phyloP scores from a whole-genome alignment of 1,284 basidiomycete genomes.

The Caloboletus firmus region DNA sequence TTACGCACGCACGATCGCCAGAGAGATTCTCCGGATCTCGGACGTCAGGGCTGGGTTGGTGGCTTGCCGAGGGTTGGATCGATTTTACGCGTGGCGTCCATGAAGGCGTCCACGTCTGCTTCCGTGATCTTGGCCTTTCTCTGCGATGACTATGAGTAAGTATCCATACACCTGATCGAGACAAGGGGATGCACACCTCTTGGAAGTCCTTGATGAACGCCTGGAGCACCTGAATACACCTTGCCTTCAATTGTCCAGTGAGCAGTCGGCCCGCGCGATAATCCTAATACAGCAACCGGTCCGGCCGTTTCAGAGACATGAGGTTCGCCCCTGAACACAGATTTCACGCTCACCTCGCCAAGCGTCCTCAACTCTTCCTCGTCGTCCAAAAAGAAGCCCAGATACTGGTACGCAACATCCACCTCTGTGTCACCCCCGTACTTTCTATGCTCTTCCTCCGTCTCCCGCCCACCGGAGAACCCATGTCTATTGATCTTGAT shows the following conservation, averaged over 20 bases:
- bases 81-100: conserved; percentile 84
- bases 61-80: conserved; percentile 47
- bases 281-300: conserved; percentile 50
- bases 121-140: conserved; percentile 82
- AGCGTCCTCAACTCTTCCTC: conserved; percentile 83
- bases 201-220: conserved; percentile 88
- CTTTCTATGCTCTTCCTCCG: conserved; percentile 88
- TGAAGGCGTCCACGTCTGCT: conserved; percentile 75
- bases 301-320: not conserved
- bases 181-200: conserved; percentile 54
- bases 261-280: conserved; percentile 88
- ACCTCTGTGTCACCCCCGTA: conserved; percentile 94
- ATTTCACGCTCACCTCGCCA: conserved; percentile 58
- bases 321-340: not conserved
- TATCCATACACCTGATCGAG: not conserved
- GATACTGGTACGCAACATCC: conserved; percentile 95
- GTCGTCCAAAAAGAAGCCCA: conserved; percentile 96
- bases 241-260: conserved; percentile 91
- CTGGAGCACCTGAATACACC: conserved; percentile 85
- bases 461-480: conserved; percentile 89
- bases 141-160: conserved; percentile 45
- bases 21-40: not conserved
- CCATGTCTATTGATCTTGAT: conserved; percentile 96
- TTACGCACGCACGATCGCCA: not conserved
- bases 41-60: not conserved